Evolutionary conservation across 805 yeast species (phyloP).

Genomic region (Myxozyma vanderwaltii): DNA sequence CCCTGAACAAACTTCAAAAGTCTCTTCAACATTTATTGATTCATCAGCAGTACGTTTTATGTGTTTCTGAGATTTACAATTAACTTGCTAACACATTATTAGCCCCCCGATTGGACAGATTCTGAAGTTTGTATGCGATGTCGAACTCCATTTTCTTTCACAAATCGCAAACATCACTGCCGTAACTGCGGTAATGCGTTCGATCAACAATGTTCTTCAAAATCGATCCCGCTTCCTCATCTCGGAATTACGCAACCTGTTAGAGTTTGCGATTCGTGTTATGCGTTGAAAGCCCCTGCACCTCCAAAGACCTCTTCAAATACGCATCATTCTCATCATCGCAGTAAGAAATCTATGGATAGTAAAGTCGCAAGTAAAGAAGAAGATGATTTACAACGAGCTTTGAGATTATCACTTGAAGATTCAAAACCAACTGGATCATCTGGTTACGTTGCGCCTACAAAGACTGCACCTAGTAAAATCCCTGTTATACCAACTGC

Average conservation of each 20-base stretch:
- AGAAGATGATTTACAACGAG: conserved; percentile 72
- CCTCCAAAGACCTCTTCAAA: conserved; percentile 31
- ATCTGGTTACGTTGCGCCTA: conserved; percentile 30
- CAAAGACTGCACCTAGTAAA: conserved; percentile 5
- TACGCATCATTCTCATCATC: conserved; percentile 39
- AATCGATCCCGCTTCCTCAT: conserved; percentile 69
- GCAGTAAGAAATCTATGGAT: conserved; percentile 13
- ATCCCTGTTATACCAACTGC: conserved; percentile 6
- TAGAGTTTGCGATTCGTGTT: conserved; percentile 91
- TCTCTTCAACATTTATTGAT: conserved; percentile 60
- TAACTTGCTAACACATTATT: too few relatives aligned
- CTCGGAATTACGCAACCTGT: conserved; percentile 87
- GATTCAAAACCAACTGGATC: conserved; percentile 46
- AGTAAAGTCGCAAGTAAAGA: conserved; percentile 50
- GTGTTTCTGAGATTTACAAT: too few relatives aligned
- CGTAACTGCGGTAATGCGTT: conserved; percentile 96
- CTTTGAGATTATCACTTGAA: conserved; percentile 74
- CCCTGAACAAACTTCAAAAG: conserved; percentile 34
- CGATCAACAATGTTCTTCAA: conserved; percentile 81
- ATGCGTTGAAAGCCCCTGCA: conserved; percentile 52
- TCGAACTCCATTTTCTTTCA: conserved; percentile 72
- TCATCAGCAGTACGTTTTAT: conserved; percentile 64
- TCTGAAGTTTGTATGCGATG: conserved; percentile 95
- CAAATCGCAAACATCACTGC: conserved; percentile 94
- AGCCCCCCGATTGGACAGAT: conserved; percentile 96